Percentiles rank a stretch among this genome's conserved stretches.
Conservation (phyloP, 495 filamentous ascomycete species). For the Penicillium riverlandense region DNA sequence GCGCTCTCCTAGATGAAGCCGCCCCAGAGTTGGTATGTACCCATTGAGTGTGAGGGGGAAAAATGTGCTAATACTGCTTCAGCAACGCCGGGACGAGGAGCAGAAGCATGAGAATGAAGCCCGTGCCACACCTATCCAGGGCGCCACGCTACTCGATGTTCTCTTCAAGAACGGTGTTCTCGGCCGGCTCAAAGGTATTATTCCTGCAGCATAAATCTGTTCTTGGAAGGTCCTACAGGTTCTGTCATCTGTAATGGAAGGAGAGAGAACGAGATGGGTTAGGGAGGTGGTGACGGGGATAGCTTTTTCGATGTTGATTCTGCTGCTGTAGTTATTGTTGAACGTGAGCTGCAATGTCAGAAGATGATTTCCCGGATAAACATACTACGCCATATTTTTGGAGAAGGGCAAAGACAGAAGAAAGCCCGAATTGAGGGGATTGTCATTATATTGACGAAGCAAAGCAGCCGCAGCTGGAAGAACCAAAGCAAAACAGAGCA, state of each 20-base stretch:
- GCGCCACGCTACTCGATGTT: slow-evolving; percentile 13
- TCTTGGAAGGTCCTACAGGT: slow-evolving; percentile 1
- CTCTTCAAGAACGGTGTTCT: slow-evolving; percentile 11
- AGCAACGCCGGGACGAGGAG: slow-evolving; percentile 15
- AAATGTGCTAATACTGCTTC: neutral
- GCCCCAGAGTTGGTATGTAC: no score
- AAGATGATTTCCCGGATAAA: no score
- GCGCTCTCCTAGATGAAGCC: no score
- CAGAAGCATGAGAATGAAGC: slow-evolving; percentile 5
- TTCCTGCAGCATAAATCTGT: slow-evolving; percentile 3
- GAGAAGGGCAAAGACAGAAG: neutral
- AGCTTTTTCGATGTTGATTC: no score
- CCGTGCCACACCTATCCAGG: slow-evolving; percentile 12
- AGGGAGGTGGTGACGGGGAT: no score
- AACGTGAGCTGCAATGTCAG: no score
- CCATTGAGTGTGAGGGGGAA: no score
- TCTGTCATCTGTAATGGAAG: neutral
- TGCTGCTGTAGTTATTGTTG: no score
- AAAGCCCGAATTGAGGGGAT: neutral
- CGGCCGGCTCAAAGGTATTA: slow-evolving; percentile 11
- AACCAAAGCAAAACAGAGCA: neutral
- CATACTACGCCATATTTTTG: no score
- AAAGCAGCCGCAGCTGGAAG: neutral
- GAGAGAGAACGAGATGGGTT: neutral
- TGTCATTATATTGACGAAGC: neutral